Percentiles rank a stretch among this genome's conserved stretches.
Conservation (phyloP, 2,329 filamentous ascomycete species). For the Cladosporium sp. region DNA sequence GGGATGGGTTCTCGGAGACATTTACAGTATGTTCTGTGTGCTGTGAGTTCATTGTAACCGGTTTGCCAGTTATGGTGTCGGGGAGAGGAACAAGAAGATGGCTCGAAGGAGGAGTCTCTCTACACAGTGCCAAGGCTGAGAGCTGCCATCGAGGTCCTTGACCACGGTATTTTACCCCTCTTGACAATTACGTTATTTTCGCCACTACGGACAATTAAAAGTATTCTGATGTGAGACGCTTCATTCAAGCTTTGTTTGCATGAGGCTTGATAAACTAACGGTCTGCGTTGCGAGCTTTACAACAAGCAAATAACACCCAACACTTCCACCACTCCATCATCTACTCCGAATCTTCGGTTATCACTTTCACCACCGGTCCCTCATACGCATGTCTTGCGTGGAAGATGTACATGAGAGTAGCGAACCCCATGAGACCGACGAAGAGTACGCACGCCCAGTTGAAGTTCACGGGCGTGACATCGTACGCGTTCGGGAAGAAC, state of each 20-base stretch:
- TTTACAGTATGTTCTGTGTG: neutral
- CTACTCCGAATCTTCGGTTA: slow-evolving; percentile 4
- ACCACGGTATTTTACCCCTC: neutral
- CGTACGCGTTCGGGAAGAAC: slow-evolving; percentile 43
- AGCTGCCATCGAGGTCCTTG: neutral
- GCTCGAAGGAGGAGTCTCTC: neutral
- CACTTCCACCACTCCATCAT: neutral
- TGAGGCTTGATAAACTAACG: neutral
- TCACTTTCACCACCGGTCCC: slow-evolving; percentile 23
- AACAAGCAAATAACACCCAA: neutral
- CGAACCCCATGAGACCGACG: slow-evolving; percentile 23
- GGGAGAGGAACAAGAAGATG: neutral
- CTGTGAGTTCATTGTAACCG: neutral
- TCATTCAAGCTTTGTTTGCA: neutral
- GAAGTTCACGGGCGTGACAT: slow-evolving; percentile 43
- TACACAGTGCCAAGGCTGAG: neutral
- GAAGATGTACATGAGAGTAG: slow-evolving; percentile 22
- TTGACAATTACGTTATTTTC: neutral
- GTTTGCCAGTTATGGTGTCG: neutral
- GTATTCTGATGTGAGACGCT: neutral
- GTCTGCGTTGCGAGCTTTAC: neutral
- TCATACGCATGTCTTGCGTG: slow-evolving; percentile 21
- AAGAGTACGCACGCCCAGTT: slow-evolving; percentile 56
- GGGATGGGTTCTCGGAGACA: neutral
- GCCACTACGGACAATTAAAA: neutral